Base-by-base conservation (phyloP, 2,329 filamentous ascomycete genomes). In the Ascochyta clinopodiicola region DNA sequence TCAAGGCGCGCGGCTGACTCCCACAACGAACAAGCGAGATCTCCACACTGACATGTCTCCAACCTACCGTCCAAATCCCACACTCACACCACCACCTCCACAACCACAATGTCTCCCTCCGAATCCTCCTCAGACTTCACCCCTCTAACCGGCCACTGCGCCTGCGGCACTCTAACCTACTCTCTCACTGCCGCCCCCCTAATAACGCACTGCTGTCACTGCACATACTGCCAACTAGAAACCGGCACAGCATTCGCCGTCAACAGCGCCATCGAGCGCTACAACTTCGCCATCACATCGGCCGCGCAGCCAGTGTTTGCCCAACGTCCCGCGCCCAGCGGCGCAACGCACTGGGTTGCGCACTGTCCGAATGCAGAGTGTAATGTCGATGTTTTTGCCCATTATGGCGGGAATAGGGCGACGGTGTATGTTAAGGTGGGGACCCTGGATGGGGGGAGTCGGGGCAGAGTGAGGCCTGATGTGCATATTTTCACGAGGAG, bases 201-300 rank as follows among this genome's bases (percentile, higher is more conserved):
- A 37, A 58, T 78, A 46, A 73, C 78, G 31, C 76, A 82, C 63
- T 78, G 76, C 73, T 82, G 80, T 68, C 77, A 80, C 67, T 82
- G 80, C 70, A 78, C 76, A 22, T 66, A 68, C 55, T 82, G 80
- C 69, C 79, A 82, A 61, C 76, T 72, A 49, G 78, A 81, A 62
- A 77, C 75, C 15, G 79, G 80, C 56, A 70, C 73, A 37, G 72
- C 68, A 45, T 74, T 71, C 48, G 68, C 47, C 27, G 39, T 80
- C 57, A 81, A 81, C 69, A 75, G 75, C 53, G 53, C 78, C 53
- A 75, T 80, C 63, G 79, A 81, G 60, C 61, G 74, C 24, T 62
- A 70, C 29, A 66, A 72, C 50, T 51, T 82, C 40, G 58, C 52
- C 13, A 62, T 77, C 68, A 22, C 68, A 17, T 68, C 32, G 59